Conservation (phyloP, 2,329 filamentous ascomycete genomes). For the Trichoderma breve region DNA sequence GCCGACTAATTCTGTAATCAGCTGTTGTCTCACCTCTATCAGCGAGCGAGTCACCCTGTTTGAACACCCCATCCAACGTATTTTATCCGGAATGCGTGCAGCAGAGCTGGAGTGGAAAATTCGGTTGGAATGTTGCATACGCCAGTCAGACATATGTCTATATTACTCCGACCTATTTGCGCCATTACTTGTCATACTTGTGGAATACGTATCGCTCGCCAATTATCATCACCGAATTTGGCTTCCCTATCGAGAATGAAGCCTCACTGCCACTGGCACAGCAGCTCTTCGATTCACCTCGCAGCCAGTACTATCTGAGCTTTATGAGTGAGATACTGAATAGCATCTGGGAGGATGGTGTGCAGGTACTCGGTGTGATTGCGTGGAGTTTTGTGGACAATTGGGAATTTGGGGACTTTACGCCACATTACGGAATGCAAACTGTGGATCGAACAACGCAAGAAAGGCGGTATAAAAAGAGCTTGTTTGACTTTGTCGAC, state of each 20-base stretch:
- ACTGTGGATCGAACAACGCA: constrained; percentile 53
- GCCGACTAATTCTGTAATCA: no score
- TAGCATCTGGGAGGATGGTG: constrained; percentile 55
- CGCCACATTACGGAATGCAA: constrained; percentile 54
- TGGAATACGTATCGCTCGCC: constrained; percentile 56
- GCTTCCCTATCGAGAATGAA: constrained; percentile 54
- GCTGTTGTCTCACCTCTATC: constrained; percentile 32
- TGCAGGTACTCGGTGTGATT: constrained; percentile 53
- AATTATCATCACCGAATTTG: constrained; percentile 54
- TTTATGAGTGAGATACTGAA: constrained; percentile 55
- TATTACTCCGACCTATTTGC: constrained; percentile 57
- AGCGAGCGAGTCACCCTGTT: neutral
- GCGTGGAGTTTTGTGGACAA: constrained; percentile 55
- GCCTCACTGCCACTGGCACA: constrained; percentile 43
- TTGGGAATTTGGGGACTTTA: constrained; percentile 51
- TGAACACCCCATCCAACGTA: neutral
- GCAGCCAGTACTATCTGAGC: constrained; percentile 53
- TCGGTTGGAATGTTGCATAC: constrained; percentile 60
- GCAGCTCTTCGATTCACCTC: constrained; percentile 52
- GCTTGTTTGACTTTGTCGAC: constrained; percentile 57
- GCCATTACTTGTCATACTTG: constrained; percentile 54
- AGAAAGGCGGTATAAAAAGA: constrained; percentile 53
- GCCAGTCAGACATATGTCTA: constrained; percentile 56
- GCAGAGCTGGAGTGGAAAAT: constrained; percentile 44
- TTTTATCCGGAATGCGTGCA: constrained; percentile 54